A percentile compares a stretch with the other conserved stretches of the same genome.
Evolutionary conservation across 495 filamentous ascomycete genomes (phyloP).

Genomic region (Bathelium albidoporum): DNA sequence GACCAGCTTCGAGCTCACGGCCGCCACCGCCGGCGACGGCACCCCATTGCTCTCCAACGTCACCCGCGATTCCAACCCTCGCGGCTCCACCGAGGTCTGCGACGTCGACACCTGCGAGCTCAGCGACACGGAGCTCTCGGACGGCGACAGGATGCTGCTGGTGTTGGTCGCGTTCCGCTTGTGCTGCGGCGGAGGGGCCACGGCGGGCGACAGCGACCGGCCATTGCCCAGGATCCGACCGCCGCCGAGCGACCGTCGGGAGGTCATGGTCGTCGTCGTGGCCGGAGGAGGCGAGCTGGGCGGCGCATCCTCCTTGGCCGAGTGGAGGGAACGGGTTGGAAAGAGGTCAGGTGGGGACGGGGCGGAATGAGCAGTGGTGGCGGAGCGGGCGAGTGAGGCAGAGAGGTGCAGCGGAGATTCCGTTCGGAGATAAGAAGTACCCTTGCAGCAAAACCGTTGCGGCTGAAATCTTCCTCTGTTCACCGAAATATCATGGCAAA

Average conservation of each 20-base stretch:
- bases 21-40: constrained; percentile 41
- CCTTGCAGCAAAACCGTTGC: background rate
- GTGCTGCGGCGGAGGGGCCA: constrained; percentile 37
- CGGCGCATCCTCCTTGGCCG: constrained; percentile 4
- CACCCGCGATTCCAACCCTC: constrained; percentile 50
- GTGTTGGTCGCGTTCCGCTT: constrained; percentile 23
- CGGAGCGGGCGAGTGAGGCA: background rate
- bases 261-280: constrained; percentile 49
- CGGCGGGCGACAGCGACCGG: constrained; percentile 62
- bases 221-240: constrained; percentile 81
- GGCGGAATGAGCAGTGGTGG: background rate
- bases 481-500: constrained; percentile 37
- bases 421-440: background rate
- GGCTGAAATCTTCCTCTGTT: background rate
- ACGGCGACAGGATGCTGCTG: constrained; percentile 36
- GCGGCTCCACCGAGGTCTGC: constrained; percentile 45
- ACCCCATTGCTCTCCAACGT: constrained; percentile 44
- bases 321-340: background rate
- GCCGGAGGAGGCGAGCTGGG: background rate
- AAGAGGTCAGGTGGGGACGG: background rate
- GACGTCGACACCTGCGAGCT: constrained; percentile 54
- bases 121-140: constrained; percentile 42
- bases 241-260: constrained; percentile 69
- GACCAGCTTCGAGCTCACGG: constrained; percentile 55
- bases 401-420: background rate